Evolutionary conservation across 768 basidiomycete species (phyloP).

Genomic region (Sarcodon aspratus): DNA sequence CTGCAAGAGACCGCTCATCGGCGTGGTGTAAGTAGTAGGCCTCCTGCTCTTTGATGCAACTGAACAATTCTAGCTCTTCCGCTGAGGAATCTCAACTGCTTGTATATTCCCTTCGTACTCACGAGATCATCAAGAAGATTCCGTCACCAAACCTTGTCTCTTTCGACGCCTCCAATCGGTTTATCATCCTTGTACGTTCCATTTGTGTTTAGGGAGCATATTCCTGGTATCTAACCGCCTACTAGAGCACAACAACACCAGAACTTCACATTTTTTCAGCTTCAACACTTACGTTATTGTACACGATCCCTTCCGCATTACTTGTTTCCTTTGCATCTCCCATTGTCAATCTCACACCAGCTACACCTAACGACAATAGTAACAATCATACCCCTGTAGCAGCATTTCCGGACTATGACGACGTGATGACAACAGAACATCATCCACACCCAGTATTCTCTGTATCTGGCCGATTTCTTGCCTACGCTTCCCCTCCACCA

Average conservation of each 20-base stretch:
- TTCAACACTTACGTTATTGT: slow-evolving; percentile 36
- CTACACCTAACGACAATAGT: slow-evolving; percentile 19
- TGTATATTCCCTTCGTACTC: slow-evolving; percentile 35
- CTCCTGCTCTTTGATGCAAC: neutral
- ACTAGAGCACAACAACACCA: slow-evolving; percentile 45
- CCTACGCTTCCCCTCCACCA: slow-evolving; percentile 35
- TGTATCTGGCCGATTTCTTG: slow-evolving; percentile 51
- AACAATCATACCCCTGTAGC: slow-evolving; percentile 23
- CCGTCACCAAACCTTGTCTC: slow-evolving; percentile 27
- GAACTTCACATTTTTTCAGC: slow-evolving; percentile 47
- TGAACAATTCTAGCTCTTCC: slow-evolving; percentile 7
- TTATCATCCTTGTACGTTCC: slow-evolving; percentile 46
- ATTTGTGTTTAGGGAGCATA: neutral
- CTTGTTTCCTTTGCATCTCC: slow-evolving; percentile 33
- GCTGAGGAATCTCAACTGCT: slow-evolving; percentile 18
- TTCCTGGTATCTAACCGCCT: neutral
- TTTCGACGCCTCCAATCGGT: slow-evolving; percentile 34
- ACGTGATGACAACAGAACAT: slow-evolving; percentile 6
- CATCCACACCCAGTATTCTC: slow-evolving; percentile 42
- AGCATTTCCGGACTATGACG: slow-evolving; percentile 9
- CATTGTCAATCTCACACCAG: slow-evolving; percentile 6
- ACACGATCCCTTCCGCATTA: slow-evolving; percentile 33
- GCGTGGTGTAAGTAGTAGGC: slow-evolving; percentile 19
- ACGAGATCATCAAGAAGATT: slow-evolving; percentile 38
- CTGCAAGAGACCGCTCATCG: slow-evolving; percentile 22